Conservation (phyloP, 2,329 filamentous ascomycete species). For the Ceratocystis variospora region DNA sequence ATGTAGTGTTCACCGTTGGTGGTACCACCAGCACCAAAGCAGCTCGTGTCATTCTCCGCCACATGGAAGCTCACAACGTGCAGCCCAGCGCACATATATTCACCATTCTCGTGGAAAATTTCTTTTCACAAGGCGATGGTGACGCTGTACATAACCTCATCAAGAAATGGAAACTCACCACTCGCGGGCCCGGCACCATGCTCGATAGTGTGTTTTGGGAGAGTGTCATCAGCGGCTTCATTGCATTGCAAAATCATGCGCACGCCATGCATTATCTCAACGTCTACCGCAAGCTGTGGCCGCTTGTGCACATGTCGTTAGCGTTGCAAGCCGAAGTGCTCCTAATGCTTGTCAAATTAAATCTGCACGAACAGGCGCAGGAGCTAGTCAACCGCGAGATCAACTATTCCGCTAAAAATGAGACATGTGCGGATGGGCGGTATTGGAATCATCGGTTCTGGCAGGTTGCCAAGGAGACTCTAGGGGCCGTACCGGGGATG, state of each 20-base stretch:
- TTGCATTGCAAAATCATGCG: slow-evolving; percentile 36
- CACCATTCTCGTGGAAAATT: slow-evolving; percentile 57
- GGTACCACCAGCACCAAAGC: slow-evolving; percentile 22
- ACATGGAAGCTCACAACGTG: slow-evolving; percentile 44
- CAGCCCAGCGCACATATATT: slow-evolving; percentile 52
- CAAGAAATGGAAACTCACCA: slow-evolving; percentile 36
- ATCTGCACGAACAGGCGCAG: slow-evolving; percentile 24
- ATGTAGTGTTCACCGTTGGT: slow-evolving; percentile 38
- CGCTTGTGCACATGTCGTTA: slow-evolving; percentile 29
- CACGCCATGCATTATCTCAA: slow-evolving; percentile 30
- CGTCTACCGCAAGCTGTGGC: slow-evolving; percentile 36
- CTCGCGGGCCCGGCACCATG: neutral
- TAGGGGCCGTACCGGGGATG: neutral
- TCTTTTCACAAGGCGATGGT: slow-evolving; percentile 45
- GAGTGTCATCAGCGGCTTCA: slow-evolving; percentile 54
- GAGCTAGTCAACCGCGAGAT: slow-evolving; percentile 26
- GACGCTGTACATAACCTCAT: slow-evolving; percentile 47
- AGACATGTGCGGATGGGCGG: slow-evolving; percentile 23
- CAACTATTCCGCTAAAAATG: slow-evolving; percentile 19
- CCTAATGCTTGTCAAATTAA: slow-evolving; percentile 23
- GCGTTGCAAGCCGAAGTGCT: slow-evolving; percentile 34
- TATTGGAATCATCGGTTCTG: slow-evolving; percentile 40
- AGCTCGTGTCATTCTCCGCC: slow-evolving; percentile 36
- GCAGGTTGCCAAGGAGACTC: slow-evolving; percentile 31
- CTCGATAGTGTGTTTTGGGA: slow-evolving; percentile 56